Evolutionary conservation across 768 basidiomycete genomes (phyloP).

Genomic region (Roridomyces roridus): DNA sequence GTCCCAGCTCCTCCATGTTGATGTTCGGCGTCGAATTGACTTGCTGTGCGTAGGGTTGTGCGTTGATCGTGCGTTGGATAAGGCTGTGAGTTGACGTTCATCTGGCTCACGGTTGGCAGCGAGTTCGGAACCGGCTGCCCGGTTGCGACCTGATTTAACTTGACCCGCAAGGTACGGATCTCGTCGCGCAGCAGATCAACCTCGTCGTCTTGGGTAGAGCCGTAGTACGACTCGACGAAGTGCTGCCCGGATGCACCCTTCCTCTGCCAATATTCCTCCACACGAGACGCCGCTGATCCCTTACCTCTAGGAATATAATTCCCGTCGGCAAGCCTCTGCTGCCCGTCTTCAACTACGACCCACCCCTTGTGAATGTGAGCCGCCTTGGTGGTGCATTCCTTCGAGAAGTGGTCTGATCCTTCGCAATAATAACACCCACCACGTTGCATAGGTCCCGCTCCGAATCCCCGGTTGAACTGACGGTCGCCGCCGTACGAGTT

Average conservation of each 20-base stretch:
- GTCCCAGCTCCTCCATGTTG: constrained; percentile 6
- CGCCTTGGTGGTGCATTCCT: background rate
- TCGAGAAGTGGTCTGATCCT: background rate
- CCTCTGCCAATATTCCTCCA: constrained; percentile 15
- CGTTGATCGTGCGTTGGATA: background rate
- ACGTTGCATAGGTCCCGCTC: constrained; percentile 3
- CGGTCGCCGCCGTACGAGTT: background rate
- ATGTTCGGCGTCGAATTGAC: background rate
- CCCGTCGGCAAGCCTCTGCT: too few relatives aligned
- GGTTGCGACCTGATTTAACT: constrained; percentile 1
- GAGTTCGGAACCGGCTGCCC: background rate
- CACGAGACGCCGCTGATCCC: background rate
- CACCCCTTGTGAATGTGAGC: too few relatives aligned
- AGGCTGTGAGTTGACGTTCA: background rate
- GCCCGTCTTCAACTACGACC: too few relatives aligned
- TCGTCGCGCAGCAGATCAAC: constrained; percentile 8
- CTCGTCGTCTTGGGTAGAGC: constrained; percentile 4
- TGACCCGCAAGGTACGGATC: constrained; percentile 10
- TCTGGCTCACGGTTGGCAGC: background rate
- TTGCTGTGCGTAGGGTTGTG: background rate
- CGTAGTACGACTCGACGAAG: background rate
- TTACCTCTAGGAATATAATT: constrained; percentile 8
- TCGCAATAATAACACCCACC: constrained; percentile 17
- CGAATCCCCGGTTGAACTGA: background rate
- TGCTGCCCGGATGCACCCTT: constrained; percentile 10